Conservation (phyloP, 2,329 filamentous ascomycete species). For the Trichoderma oligosporum region DNA sequence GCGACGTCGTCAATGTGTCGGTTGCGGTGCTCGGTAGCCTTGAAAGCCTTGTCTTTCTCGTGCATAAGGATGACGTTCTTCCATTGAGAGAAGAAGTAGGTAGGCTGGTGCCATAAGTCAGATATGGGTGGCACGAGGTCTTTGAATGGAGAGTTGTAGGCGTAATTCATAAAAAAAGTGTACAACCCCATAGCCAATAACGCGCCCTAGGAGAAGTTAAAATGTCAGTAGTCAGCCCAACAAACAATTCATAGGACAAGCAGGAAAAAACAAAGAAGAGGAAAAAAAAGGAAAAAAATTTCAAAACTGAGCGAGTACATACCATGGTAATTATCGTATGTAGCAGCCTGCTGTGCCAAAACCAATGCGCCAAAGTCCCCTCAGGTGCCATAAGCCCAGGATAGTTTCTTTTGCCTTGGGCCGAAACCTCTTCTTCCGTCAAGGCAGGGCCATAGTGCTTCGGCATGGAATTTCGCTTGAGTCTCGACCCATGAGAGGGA, state of each 20-base stretch:
- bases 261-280: too few relatives aligned
- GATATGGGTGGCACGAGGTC: slow-evolving; percentile 71
- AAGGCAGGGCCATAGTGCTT: slow-evolving; percentile 72
- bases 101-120: slow-evolving; percentile 65
- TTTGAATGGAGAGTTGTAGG: slow-evolving; percentile 70
- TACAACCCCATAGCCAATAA: slow-evolving; percentile 65
- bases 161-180: slow-evolving; percentile 76
- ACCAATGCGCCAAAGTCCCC: slow-evolving; percentile 79
- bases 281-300: background rate
- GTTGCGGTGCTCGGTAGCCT: slow-evolving; percentile 68
- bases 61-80: slow-evolving; percentile 73
- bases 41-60: slow-evolving; percentile 63
- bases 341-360: slow-evolving; percentile 71
- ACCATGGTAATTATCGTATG: slow-evolving; percentile 85
- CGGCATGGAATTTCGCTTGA: slow-evolving; percentile 53
- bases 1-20: slow-evolving; percentile 77
- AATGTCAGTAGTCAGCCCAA: slow-evolving; percentile 11
- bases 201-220: slow-evolving; percentile 51
- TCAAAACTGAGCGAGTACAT: slow-evolving; percentile 30
- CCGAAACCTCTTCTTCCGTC: slow-evolving; percentile 59
- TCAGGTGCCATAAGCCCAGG: slow-evolving; percentile 84
- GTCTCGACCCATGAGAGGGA: slow-evolving; percentile 76
- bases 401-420: slow-evolving; percentile 69
- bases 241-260: background rate
- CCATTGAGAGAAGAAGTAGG: slow-evolving; percentile 61